These are phyloP conservation scores for Setaria viridis DNA, from an alignment of 202 grass and related monocot species.

Conservation along the genomic window DNA sequence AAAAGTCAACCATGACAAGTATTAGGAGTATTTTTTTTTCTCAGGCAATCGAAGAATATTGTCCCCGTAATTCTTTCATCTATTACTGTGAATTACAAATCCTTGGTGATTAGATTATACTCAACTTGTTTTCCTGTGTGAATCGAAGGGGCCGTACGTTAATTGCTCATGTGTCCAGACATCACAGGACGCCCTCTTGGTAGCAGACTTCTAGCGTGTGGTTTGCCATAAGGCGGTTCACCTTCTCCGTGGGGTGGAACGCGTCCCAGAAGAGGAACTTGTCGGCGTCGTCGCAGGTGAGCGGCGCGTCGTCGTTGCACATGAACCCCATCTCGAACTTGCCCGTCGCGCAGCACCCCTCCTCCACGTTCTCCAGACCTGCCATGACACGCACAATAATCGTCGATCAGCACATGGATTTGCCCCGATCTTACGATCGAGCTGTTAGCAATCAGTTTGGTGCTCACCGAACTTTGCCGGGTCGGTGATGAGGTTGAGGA, in stretches of 20 bases:
- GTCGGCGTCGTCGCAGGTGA: constrained; percentile 72
- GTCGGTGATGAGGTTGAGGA: constrained; percentile 55
- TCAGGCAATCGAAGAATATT: not conserved
- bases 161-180: not conserved
- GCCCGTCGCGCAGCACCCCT: constrained; percentile 86
- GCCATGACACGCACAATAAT: not conserved
- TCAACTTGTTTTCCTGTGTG: not conserved
- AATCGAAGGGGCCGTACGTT: not conserved
- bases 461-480: constrained; percentile 54
- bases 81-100: not conserved
- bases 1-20: too few species aligned
- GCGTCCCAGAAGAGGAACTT: constrained; percentile 89
- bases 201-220: constrained; percentile 51
- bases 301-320: constrained; percentile 64
- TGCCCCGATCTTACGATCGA: too few species aligned
- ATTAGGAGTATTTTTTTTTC: not conserved
- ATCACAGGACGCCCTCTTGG: constrained; percentile 57
- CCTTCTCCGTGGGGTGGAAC: constrained; percentile 83
- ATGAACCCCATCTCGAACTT: constrained; percentile 77
- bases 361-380: constrained; percentile 76
- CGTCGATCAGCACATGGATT: not conserved
- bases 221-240: constrained; percentile 66
- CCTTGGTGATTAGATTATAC: not conserved
- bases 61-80: not conserved
- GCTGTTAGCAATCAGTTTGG: too few species aligned